Percentiles rank a stretch among this genome's conserved stretches.
phyloP scores from a whole-genome alignment of 2,329 filamentous ascomycete genomes.

The Pseudogymnoascus sp. region DNA sequence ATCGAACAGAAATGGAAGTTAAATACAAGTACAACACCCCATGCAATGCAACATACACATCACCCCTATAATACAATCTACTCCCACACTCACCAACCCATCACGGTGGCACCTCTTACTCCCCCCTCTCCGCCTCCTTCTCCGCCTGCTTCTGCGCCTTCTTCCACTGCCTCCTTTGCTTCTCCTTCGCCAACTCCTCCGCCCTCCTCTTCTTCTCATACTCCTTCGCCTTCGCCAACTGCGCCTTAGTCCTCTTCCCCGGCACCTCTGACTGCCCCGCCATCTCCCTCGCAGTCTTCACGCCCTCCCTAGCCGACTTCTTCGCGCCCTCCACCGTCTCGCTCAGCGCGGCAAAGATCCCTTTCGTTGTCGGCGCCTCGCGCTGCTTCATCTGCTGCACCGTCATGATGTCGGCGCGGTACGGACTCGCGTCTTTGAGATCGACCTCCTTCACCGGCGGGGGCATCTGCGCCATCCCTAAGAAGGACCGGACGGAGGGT shows the following conservation, averaged over 20 bases:
- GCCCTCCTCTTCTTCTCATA: slow-evolving; percentile 20
- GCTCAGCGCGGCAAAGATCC: slow-evolving; percentile 28
- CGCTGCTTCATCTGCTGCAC: slow-evolving; percentile 13
- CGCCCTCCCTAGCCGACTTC: slow-evolving; percentile 23
- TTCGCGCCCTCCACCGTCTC: slow-evolving; percentile 27
- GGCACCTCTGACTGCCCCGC: slow-evolving; percentile 30
- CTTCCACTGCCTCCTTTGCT: slow-evolving; percentile 10
- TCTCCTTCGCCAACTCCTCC: slow-evolving; percentile 14
- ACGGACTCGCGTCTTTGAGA: slow-evolving; percentile 12
- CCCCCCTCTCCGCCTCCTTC: slow-evolving; percentile 8
- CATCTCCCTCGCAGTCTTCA: slow-evolving; percentile 29
- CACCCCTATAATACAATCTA: neutral
- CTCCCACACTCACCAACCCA: neutral
- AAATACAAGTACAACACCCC: slow-evolving; percentile 3
- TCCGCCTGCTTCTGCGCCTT: slow-evolving; percentile 12
- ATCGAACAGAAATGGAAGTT: slow-evolving; percentile 4
- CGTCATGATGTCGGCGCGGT: slow-evolving; percentile 15
- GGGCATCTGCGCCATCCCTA: slow-evolving; percentile 33
- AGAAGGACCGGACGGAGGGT: slow-evolving; percentile 30
- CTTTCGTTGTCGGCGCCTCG: slow-evolving; percentile 20
- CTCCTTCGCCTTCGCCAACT: slow-evolving; percentile 13
- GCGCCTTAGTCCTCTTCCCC: slow-evolving; percentile 15
- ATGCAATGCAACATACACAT: slow-evolving; percentile 8
- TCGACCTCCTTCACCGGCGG: slow-evolving; percentile 9
- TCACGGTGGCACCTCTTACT: neutral